A percentile compares a stretch with the other conserved stretches of the same genome.
Conservation (phyloP, 371 early-diverging fungal genomes). For the Mortierella sp. region DNA sequence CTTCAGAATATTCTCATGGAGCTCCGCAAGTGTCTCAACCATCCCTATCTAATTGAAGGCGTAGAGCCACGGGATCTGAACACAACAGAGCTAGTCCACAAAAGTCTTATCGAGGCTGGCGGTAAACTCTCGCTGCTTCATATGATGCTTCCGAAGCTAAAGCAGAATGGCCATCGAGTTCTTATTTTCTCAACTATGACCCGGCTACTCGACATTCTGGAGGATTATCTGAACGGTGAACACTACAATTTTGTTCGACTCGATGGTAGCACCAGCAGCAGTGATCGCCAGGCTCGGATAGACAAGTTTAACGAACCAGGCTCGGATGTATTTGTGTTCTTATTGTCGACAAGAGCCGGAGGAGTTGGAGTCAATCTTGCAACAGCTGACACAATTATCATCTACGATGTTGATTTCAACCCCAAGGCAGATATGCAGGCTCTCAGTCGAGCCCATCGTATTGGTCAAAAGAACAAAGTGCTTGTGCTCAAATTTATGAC, state of each 20-base stretch:
- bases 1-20: constrained; percentile 71
- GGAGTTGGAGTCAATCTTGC: constrained; percentile 96
- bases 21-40: constrained; percentile 88
- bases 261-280: constrained; percentile 81
- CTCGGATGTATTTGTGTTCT: constrained; percentile 81
- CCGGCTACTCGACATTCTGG: constrained; percentile 84
- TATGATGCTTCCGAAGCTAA: constrained; percentile 86
- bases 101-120: constrained; percentile 83
- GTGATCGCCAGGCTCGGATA: constrained; percentile 78
- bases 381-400: constrained; percentile 93
- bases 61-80: constrained; percentile 82
- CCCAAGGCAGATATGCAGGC: constrained; percentile 95
- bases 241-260: constrained; percentile 78
- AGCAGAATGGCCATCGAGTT: constrained; percentile 87
- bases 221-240: constrained; percentile 86
- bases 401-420: constrained; percentile 96
- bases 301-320: constrained; percentile 84
- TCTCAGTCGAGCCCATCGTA: constrained; percentile 92
- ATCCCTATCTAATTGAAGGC: constrained; percentile 88
- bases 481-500: constrained; percentile 89
- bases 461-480: constrained; percentile 94
- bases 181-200: constrained; percentile 98
- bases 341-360: constrained; percentile 91
- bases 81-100: constrained; percentile 72
- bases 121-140: constrained; percentile 93